phyloP scores from a whole-genome alignment of 768 basidiomycete genomes.

The Kwoniella shandongensis region DNA sequence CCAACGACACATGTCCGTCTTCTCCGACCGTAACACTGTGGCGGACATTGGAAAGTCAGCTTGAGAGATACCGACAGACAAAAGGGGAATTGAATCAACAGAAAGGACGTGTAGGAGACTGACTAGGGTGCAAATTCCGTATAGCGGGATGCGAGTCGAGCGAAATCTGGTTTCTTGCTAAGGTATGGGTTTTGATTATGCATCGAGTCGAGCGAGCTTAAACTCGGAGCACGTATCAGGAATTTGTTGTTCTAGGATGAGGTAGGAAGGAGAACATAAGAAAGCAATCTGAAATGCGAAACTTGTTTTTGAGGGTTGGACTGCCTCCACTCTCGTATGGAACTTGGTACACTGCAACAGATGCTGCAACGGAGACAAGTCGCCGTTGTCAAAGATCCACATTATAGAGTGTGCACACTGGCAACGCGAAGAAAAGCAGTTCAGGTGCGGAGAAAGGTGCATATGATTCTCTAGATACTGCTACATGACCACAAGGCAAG shows the following conservation, averaged over 20 bases:
- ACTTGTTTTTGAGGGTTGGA: not conserved
- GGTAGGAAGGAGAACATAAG: not conserved
- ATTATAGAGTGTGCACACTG: too few relatives aligned
- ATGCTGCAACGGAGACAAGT: too few relatives aligned
- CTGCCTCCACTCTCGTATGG: slow-evolving; percentile 20
- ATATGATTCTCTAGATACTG: slow-evolving; percentile 1
- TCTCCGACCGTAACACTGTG: slow-evolving; percentile 30
- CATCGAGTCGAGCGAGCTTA: slow-evolving; percentile 29
- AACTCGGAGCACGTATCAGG: too few relatives aligned
- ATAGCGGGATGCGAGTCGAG: slow-evolving; percentile 61
- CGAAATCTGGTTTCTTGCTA: slow-evolving; percentile 61
- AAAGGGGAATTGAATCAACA: not conserved
- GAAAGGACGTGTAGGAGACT: slow-evolving; percentile 25
- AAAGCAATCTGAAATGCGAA: not conserved
- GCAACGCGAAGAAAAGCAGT: too few relatives aligned
- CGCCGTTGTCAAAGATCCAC: too few relatives aligned
- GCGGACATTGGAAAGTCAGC: slow-evolving; percentile 3
- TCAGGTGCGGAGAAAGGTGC: not conserved
- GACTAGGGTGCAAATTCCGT: slow-evolving; percentile 63
- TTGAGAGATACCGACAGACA: slow-evolving; percentile 19
- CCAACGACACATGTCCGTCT: slow-evolving; percentile 58
- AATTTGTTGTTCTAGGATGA: too few relatives aligned
- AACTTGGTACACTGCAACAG: not conserved
- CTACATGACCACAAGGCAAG: not conserved
- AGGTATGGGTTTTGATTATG: slow-evolving; percentile 59